Evolutionary conservation across 1,139 yeast genomes (phyloP).

Genomic region (Lodderomyces theae): DNA sequence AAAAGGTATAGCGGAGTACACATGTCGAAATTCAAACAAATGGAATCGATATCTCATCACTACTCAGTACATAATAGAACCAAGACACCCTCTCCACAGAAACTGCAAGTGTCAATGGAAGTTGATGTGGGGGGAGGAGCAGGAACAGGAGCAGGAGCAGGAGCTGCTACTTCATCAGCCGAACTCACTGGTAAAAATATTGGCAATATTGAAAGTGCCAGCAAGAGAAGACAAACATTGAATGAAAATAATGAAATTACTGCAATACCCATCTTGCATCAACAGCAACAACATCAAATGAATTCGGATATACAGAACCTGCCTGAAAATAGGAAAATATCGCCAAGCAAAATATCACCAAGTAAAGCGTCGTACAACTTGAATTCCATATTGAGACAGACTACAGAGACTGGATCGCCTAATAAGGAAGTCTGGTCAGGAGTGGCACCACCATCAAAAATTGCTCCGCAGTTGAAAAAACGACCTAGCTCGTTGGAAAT

Average conservation of each 20-base stretch:
- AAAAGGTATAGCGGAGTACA: slow-evolving; percentile 37
- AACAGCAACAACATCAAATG: slow-evolving; percentile 40
- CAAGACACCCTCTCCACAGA: slow-evolving; percentile 13
- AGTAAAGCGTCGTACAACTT: slow-evolving; percentile 41
- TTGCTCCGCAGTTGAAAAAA: slow-evolving; percentile 22
- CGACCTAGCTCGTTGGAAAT: slow-evolving; percentile 32
- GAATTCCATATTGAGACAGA: slow-evolving; percentile 27
- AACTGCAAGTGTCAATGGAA: slow-evolving; percentile 3
- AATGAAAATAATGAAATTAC: slow-evolving; percentile 31
- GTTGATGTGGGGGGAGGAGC: too few relatives aligned
- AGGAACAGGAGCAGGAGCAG: background rate
- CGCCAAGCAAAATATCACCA: slow-evolving; percentile 30
- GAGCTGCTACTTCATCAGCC: background rate
- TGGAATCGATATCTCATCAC: slow-evolving; percentile 44
- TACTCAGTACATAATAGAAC: slow-evolving; percentile 26
- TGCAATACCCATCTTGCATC: slow-evolving; percentile 24
- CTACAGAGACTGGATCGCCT: slow-evolving; percentile 18
- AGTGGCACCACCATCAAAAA: slow-evolving; percentile 2
- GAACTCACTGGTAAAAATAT: too few relatives aligned
- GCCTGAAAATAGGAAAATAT: background rate
- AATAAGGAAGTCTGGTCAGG: slow-evolving; percentile 12
- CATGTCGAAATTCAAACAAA: slow-evolving; percentile 30
- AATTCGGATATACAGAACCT: slow-evolving; percentile 23
- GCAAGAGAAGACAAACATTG: slow-evolving; percentile 35
- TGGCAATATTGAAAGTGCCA: slow-evolving; percentile 15